Evolutionary conservation across 176 grass and related monocot species (phyloP), one percentile per base, ranked within the genome.

Genomic region (Ananas comosus): DNA sequence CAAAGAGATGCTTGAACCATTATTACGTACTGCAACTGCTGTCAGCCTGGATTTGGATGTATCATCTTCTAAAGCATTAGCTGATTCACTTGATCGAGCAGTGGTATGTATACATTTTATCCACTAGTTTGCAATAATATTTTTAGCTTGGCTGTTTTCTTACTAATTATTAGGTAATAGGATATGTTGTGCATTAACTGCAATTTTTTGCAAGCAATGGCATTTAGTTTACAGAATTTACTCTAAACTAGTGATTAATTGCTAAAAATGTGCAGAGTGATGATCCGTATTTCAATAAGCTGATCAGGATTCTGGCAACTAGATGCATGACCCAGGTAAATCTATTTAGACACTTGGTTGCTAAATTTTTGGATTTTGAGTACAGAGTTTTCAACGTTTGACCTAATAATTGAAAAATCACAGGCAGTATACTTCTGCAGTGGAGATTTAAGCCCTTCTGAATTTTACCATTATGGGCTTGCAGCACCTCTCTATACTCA

Each of bases 211-310:
- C 19, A 59, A 59, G 19, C 19, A n/a, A n/a, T 1, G 14, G 54
- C 54, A 8, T 59, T 9, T 59, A 59, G 10, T 59, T 59, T 14
- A 59, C n/a, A 17, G 19, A 56, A 27, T 27, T 48, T 63, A 48
- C 10, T 13, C 48, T 21, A 16, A 61, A 22, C 50, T 85, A n/a
- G 63, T 54, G 67, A 21, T 68, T 82, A 1, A 52, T 75, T 83
- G 63, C 67, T 79, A 50, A 74, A 68, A 80, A 47, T 48, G 11
- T 74, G 53, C 86, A 97, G 93, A 81, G 75, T 53, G 80, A 92
- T 80, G 93, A 97, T 80, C 93, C 93, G 54, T 97, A 97, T 66
- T 97, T 97, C 66, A 97, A 97, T 66, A 97, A 97, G 82, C 86
- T 92, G 76, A 88, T 97, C 63, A 90, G 94, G 73, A 90, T 92